These are phyloP conservation scores for Elsinoe perseae DNA, from an alignment of 2,329 filamentous ascomycete genomes.

Conservation along the genomic window DNA sequence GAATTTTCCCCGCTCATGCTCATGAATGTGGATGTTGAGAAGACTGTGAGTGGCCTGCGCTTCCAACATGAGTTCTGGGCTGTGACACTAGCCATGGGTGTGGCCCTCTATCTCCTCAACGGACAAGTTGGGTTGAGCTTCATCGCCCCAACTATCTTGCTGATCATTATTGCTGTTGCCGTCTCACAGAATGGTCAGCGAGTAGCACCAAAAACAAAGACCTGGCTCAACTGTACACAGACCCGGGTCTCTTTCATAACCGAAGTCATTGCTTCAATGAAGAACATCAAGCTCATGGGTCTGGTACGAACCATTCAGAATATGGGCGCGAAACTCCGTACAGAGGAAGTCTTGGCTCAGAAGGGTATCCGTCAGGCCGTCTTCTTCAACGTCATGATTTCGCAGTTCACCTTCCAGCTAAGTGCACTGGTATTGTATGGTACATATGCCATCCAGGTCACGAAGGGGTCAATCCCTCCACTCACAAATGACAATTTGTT, in stretches of 20 bases:
- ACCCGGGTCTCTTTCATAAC: conserved; percentile 23
- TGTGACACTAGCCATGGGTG: conserved; percentile 18
- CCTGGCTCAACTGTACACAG: conserved; percentile 24
- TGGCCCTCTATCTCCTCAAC: conserved; percentile 26
- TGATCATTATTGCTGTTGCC: conserved; percentile 18
- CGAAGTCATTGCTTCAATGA: conserved; percentile 21
- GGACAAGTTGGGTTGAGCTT: conserved; percentile 24
- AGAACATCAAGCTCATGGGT: conserved; percentile 26
- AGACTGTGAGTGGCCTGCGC: conserved; percentile 21
- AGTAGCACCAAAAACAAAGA: conserved; percentile 21
- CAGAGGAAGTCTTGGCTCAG: conserved; percentile 22
- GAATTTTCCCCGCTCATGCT: conserved; percentile 23
- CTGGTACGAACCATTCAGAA: conserved; percentile 21
- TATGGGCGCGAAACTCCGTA: conserved; percentile 21
- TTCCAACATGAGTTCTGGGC: conserved; percentile 26
- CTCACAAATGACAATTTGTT: conserved; percentile 24
- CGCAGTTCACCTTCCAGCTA: conserved; percentile 24
- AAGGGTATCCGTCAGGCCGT: conserved; percentile 19
- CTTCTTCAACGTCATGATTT: conserved; percentile 20
- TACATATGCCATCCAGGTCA: conserved; percentile 22
- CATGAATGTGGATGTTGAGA: conserved; percentile 29
- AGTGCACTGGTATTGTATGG: conserved; percentile 22
- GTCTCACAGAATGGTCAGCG: conserved; percentile 19
- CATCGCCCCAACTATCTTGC: conserved; percentile 23
- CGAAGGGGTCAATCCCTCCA: conserved; percentile 15